These are phyloP conservation scores for Xerophyta viscosa DNA, from an alignment of 106 monocot species.

Conservation along the genomic window DNA sequence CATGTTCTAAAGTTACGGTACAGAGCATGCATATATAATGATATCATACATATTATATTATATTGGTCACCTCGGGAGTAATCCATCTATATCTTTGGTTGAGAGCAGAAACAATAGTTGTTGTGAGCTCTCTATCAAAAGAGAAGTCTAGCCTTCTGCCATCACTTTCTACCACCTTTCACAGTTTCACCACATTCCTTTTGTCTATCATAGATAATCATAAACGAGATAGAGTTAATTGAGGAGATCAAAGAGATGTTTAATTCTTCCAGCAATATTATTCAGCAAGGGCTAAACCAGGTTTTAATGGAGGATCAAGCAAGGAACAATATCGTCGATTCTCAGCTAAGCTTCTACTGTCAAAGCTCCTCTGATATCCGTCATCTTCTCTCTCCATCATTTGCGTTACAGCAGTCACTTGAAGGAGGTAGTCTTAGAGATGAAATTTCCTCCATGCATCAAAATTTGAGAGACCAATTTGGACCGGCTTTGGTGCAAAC, in stretches of 20 bases:
- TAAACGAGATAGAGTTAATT: too few species aligned
- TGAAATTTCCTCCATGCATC: neutral
- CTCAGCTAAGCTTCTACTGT: constrained; percentile 14
- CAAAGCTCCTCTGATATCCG: constrained; percentile 12
- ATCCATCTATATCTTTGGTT: too few species aligned
- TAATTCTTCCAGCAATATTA: neutral
- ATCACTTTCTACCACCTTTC: constrained; percentile 1
- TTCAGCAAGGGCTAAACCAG: constrained; percentile 1
- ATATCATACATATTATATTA: too few species aligned
- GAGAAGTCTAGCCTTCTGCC: too few species aligned
- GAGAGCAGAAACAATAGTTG: too few species aligned
- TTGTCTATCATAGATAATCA: neutral
- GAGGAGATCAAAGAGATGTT: too few species aligned
- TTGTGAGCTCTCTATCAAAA: too few species aligned
- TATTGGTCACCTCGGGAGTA: too few species aligned
- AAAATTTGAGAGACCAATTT: neutral
- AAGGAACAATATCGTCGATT: constrained; percentile 1
- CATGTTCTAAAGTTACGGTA: too few species aligned
- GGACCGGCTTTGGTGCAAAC: neutral
- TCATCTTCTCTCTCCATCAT: constrained; percentile 1
- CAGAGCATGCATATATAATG: too few species aligned
- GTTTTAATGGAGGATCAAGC: constrained; percentile 8
- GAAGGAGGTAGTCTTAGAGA: neutral
- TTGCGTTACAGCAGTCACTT: constrained; percentile 2
- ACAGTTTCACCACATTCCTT: constrained; percentile 9